Base-by-base conservation (phyloP, 345 rosid species). In the Toxicodendron radicans region DNA sequence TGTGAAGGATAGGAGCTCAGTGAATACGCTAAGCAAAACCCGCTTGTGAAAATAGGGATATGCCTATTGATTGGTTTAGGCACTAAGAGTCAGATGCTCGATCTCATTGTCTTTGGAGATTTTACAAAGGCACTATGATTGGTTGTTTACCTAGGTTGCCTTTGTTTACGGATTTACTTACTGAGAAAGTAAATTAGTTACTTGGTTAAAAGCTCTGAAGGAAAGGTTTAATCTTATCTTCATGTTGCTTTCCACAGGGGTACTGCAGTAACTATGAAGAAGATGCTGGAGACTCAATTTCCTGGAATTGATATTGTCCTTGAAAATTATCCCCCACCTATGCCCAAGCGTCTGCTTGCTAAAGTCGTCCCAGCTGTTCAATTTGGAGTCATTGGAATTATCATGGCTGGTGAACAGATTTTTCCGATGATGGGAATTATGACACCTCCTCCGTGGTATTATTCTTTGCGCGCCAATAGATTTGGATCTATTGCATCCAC, bases 401-500 rank as follows among this genome's bases (percentile, higher is more conserved):
- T 91, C 70, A 78, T 92, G 79, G 93, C 90, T 2, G 98, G 98
- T 56, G 97, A 91, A 73, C 95, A 86, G 49, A 76, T 90, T 24
- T 85, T 94, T 23, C 97, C 93, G 0, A 80, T 89, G 93, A 60
- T 94, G 61, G 97, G 98, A 45, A 53, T 91, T 32, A 59, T 74
- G 67, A 72, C 85, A 1, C 95, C 93, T 21, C 97, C 97, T 51
- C 87, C 90, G 30, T 91, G 95, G 97, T 87, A 85, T 76, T 78
- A 83, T 74, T 81, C 86, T 30, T 70, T 92, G 81, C 89, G 93
- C 48, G 93, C 93, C 46, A 94, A 94, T 75, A 89, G 87, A 76
- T 94, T 94, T 69, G 96, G 96, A 60, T 87, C 97, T 60, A 90
- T 92, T 70, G 98, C 98, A 16, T 83, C 91, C 24, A 83, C 92